Base-by-base conservation (phyloP, 1,284 basidiomycete species). In the Erythrobasidium hasegawianum region DNA sequence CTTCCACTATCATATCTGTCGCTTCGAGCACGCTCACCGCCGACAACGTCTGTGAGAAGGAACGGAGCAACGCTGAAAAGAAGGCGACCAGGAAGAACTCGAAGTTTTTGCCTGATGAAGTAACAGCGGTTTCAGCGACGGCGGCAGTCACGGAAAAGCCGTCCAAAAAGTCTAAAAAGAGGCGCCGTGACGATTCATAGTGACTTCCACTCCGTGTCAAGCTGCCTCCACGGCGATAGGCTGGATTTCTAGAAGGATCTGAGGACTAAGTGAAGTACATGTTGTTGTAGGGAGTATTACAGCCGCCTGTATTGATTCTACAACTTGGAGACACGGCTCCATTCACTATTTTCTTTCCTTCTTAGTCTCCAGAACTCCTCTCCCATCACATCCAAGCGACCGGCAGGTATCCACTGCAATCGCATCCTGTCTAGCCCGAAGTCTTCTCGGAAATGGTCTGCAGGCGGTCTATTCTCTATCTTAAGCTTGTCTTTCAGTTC, bases 361-460 rank as follows among this genome's bases (percentile, higher is more conserved):
- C 29, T 26, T 10, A 64, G 18, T 18, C 41, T 27, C 61, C 61
- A 64, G 18, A 64, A 64, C 40, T 38, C 33, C 26, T 43, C 53
- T 43, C 61, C 61, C n/a, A 55, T 33, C 7, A 41, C 61, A 29
- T 39, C 27, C 22, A 64, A 26, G 2, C 61, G 61, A 33, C 33
- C 43, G 1, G 61, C 39, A 13, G 61, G 61, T 13, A 64, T 56
- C 61, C 61, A 64, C 24, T 64, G 61, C 13, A 64, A 38, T 16
- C 20, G 18, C 16, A 64, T 29, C 18, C 54, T 50, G 20, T 27
- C 18, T 18, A 20, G 47, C 2, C 18, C 59, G 20, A 38, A 39
- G n/a, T 39, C 27, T 8, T 14, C 59, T 33, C 47, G 20, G 27
- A 2, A 10, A 29, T 20, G 20, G 11, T 27, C 24, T 8, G 43